phyloP scores from a whole-genome alignment of 208 protist species.

The Leishmania mexicana region DNA sequence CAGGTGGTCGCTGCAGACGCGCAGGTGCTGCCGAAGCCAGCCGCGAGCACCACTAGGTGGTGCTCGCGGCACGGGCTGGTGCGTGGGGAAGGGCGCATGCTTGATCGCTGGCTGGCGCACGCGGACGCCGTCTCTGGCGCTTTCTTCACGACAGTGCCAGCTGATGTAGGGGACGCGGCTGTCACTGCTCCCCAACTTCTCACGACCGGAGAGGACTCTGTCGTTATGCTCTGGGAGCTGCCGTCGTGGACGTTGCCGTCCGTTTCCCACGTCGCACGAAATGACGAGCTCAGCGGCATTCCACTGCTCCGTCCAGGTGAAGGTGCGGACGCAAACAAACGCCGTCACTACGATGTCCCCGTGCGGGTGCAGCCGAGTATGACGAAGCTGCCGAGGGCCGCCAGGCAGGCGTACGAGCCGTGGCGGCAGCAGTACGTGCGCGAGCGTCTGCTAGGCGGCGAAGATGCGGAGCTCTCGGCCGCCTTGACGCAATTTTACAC shows the following conservation, averaged over 20 bases:
- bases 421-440: conserved; percentile 26
- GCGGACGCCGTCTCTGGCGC: conserved; percentile 49
- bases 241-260: conserved; percentile 4
- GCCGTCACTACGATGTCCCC: neutral
- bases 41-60: neutral
- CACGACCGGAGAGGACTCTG: conserved; percentile 19
- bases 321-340: neutral
- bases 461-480: conserved; percentile 5
- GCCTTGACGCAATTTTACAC: conserved; percentile 18
- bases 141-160: conserved; percentile 7
- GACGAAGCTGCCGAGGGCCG: conserved; percentile 14
- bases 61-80: conserved; percentile 18
- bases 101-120: conserved; percentile 82
- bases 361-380: conserved; percentile 3
- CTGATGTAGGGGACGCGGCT: neutral
- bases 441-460: conserved; percentile 6
- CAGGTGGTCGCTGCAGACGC: conserved; percentile 2
- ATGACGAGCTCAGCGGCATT: neutral
- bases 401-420: conserved; percentile 19
- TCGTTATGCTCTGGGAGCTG: conserved; percentile 19
- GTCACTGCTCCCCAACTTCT: conserved; percentile 10
- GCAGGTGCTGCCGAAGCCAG: neutral
- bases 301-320: conserved; percentile 3
- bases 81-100: conserved; percentile 29
- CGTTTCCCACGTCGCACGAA: neutral